Conservation (phyloP, 129 eudicot species). For the Flaveria robusta region DNA sequence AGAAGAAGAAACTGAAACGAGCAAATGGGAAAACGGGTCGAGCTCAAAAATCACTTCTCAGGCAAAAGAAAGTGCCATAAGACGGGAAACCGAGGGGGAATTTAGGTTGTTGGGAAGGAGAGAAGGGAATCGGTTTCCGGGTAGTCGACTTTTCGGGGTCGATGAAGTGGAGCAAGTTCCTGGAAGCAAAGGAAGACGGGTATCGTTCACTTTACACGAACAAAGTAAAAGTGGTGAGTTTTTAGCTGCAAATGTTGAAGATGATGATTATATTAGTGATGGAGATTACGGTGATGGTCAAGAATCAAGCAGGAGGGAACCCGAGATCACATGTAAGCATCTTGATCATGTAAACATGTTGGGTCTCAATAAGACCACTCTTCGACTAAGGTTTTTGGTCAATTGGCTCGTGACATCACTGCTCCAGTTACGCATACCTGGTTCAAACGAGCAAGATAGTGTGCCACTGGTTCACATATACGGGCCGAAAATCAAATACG, state of each 20-base stretch:
- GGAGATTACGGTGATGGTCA: constrained; percentile 69
- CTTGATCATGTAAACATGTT: constrained; percentile 90
- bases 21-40: constrained; percentile 55
- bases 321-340: constrained; percentile 89
- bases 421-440: constrained; percentile 73
- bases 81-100: constrained; percentile 99
- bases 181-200: constrained; percentile 74
- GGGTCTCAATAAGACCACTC: constrained; percentile 93
- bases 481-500: constrained; percentile 95
- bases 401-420: constrained; percentile 98
- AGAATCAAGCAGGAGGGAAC: constrained; percentile 83
- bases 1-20: constrained; percentile 63
- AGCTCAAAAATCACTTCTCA: constrained; percentile 47
- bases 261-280: constrained; percentile 74
- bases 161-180: constrained; percentile 57
- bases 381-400: constrained; percentile 77
- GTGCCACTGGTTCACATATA: constrained; percentile 78
- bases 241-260: constrained; percentile 53
- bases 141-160: constrained; percentile 72
- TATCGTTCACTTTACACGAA: constrained; percentile 77
- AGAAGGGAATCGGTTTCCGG: constrained; percentile 69
- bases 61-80: constrained; percentile 82
- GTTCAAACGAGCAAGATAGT: constrained; percentile 48
- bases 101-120: constrained; percentile 89
- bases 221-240: constrained; percentile 54